Conservation (phyloP, 2,329 filamentous ascomycete species). For the Fusarium sp. region DNA sequence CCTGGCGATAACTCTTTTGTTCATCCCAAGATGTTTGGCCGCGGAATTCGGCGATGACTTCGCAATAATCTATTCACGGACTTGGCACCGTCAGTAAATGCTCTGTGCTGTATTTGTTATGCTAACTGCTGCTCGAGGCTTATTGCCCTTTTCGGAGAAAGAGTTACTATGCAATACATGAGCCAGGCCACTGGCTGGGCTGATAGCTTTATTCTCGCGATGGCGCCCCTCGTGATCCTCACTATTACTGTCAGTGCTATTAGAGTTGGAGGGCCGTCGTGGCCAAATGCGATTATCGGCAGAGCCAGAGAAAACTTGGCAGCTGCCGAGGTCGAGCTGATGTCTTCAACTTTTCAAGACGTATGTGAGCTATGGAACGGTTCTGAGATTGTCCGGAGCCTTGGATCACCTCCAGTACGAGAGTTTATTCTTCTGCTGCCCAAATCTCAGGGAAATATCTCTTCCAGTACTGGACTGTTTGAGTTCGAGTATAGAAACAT, state of each 20-base stretch:
- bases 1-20: fast-evolving
- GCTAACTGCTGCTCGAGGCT: neutral
- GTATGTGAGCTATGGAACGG: constrained; percentile 59
- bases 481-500: neutral
- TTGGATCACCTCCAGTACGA: neutral
- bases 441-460: fast-evolving
- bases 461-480: neutral
- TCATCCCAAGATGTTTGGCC: neutral
- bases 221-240: constrained; percentile 57
- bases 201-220: constrained; percentile 58
- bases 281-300: constrained; percentile 56
- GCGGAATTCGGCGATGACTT: neutral
- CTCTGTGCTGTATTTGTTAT: no score
- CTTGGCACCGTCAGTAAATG: neutral
- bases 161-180: constrained; percentile 59
- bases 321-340: constrained; percentile 53
- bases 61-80: neutral
- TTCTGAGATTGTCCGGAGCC: constrained; percentile 44
- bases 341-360: constrained; percentile 55
- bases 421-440: neutral
- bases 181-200: constrained; percentile 52
- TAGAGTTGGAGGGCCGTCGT: constrained; percentile 54
- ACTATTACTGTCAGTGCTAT: constrained; percentile 57
- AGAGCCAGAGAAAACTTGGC: constrained; percentile 55
- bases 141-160: constrained; percentile 53